A percentile compares a stretch with the other conserved stretches of the same genome.
phyloP scores from a whole-genome alignment of 1,284 basidiomycete genomes.

The Fomitopsis pinicola region DNA sequence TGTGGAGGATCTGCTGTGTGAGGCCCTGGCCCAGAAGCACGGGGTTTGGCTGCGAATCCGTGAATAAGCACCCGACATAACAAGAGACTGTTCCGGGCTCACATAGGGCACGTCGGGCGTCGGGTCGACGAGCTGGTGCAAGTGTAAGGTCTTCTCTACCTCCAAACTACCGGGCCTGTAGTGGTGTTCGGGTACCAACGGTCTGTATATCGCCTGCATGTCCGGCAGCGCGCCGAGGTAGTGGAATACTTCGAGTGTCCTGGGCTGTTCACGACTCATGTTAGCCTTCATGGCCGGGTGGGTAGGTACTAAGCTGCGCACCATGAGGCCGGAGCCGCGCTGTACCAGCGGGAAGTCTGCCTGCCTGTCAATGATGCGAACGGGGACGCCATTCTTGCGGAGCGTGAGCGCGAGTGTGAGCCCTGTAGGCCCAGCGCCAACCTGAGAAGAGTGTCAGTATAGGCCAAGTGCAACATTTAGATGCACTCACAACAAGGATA shows the following conservation, averaged over 20 bases:
- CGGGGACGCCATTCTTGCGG: neutral
- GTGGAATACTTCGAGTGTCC: conserved; percentile 18
- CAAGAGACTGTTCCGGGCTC: neutral
- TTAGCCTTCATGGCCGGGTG: neutral
- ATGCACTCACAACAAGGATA: neutral
- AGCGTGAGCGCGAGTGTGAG: neutral
- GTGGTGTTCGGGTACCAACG: conserved; percentile 1
- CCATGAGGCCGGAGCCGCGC: neutral
- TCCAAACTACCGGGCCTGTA: conserved; percentile 17
- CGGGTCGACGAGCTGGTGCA: conserved; percentile 3
- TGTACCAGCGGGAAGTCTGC: neutral
- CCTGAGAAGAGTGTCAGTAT: neutral
- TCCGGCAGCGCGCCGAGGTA: conserved; percentile 17
- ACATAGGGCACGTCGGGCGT: conserved; percentile 22
- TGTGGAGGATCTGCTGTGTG: conserved; percentile 26
- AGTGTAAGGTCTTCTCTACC: conserved; percentile 4
- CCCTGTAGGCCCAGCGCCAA: neutral
- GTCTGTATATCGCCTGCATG: neutral
- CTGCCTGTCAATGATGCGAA: neutral
- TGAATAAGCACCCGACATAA: neutral
- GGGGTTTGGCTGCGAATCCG: neutral
- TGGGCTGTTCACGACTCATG: conserved; percentile 7
- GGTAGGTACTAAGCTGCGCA: neutral
- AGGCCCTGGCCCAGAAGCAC: conserved; percentile 23
- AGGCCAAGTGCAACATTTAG: neutral